Evolutionary conservation across 306 rosid species (phyloP).

Genomic region (Vigna mungo): DNA sequence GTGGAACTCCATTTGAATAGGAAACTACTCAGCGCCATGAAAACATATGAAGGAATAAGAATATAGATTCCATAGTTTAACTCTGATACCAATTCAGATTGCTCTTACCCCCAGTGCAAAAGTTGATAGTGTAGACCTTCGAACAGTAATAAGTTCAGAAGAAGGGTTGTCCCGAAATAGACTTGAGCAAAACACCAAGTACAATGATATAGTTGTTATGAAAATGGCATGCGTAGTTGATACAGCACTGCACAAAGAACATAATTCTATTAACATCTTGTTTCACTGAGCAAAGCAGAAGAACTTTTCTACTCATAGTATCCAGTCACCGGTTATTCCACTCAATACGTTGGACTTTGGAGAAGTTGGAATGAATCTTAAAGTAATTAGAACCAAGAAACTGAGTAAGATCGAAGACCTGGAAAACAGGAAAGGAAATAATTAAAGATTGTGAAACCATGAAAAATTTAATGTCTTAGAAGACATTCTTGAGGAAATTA

Average conservation of each 20-base stretch:
- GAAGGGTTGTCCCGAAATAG: conserved; percentile 64
- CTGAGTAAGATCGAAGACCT: conserved; percentile 75
- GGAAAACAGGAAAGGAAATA: conserved; percentile 23
- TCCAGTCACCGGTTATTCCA: conserved; percentile 83
- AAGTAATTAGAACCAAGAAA: conserved; percentile 63
- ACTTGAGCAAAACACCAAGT: conserved; percentile 77
- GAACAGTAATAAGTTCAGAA: conserved; percentile 57
- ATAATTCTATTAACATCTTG: conserved; percentile 24
- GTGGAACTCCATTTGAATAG: too few species aligned
- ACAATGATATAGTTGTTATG: conserved; percentile 72
- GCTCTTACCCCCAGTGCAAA: conserved; percentile 76
- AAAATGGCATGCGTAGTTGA: conserved; percentile 88
- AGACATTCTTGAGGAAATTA: conserved; percentile 16
- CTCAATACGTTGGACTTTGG: conserved; percentile 71
- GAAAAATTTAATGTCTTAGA: not conserved
- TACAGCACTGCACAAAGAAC: conserved; percentile 64
- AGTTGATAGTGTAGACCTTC: conserved; percentile 66
- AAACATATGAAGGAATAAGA: not conserved
- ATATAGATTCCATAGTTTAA: conserved; percentile 15
- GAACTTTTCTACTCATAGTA: conserved; percentile 15
- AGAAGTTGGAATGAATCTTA: conserved; percentile 75
- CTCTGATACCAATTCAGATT: not conserved
- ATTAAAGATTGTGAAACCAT: conserved; percentile 23
- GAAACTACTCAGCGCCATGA: not conserved
- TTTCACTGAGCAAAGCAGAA: conserved; percentile 4